phyloP scores from a whole-genome alignment of 495 filamentous ascomycete genomes.

The Echria macrotheca region DNA sequence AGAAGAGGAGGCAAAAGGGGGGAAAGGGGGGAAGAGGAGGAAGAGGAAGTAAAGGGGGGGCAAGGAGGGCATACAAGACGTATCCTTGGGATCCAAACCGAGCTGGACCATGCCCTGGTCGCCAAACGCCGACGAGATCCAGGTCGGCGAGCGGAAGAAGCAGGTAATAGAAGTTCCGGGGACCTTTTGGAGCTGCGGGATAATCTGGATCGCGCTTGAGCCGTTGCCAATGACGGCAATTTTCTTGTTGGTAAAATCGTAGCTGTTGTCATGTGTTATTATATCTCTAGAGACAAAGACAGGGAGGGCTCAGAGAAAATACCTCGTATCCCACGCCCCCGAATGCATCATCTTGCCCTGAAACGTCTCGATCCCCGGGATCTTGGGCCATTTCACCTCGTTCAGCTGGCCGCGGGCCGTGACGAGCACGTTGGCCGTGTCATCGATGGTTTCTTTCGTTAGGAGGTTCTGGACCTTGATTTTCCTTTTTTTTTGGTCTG shows the following conservation, averaged over 20 bases:
- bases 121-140: conserved; percentile 46
- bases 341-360: conserved; percentile 55
- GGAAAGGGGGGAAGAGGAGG: not conserved
- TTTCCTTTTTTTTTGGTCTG: conserved; percentile 9
- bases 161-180: conserved; percentile 52
- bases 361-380: conserved; percentile 51
- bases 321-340: conserved; percentile 42
- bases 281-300: no score
- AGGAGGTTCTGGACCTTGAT: conserved; percentile 26
- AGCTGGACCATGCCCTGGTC: conserved; percentile 36
- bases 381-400: conserved; percentile 51
- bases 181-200: conserved; percentile 55
- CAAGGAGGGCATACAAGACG: conserved; percentile 28
- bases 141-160: conserved; percentile 65
- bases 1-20: not conserved
- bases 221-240: conserved; percentile 53
- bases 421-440: conserved; percentile 52
- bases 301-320: no score
- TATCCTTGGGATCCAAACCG: conserved; percentile 30
- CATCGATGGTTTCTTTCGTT: conserved; percentile 31
- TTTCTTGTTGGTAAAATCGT: conserved; percentile 45
- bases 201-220: conserved; percentile 66
- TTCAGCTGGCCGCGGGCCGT: conserved; percentile 64
- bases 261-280: conserved; percentile 24
- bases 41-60: not conserved